A percentile compares a stretch with the other conserved stretches of the same genome.
Conservation (phyloP, 257 asterid genomes). For the Solanum sejunctum region DNA sequence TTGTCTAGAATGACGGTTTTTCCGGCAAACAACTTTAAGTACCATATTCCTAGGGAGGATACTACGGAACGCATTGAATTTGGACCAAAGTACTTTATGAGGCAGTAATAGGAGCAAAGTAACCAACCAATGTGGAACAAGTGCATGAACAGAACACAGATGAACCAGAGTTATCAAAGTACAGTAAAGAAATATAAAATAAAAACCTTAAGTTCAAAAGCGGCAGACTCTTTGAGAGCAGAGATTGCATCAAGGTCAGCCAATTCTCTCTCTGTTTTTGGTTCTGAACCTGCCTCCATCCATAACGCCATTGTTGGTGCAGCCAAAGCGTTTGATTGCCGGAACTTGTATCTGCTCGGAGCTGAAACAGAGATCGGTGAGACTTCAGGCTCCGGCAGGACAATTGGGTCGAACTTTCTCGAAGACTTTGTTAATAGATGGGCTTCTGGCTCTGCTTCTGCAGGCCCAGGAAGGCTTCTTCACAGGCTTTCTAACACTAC, state of each 20-base stretch:
- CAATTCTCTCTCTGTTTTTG: slow-evolving; percentile 38
- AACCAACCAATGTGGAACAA: not conserved
- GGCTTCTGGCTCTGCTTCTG: not conserved
- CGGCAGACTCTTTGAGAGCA: slow-evolving; percentile 69
- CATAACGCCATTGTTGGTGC: slow-evolving; percentile 33
- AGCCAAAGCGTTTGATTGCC: not conserved
- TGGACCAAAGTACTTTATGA: not conserved
- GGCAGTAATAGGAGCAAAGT: not conserved
- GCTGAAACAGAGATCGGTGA: not conserved
- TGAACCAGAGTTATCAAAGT: not conserved
- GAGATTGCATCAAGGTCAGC: slow-evolving; percentile 64
- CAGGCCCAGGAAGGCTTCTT: not conserved
- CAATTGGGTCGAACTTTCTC: not conserved
- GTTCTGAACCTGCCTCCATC: slow-evolving; percentile 79
- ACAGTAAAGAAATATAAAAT: not conserved
- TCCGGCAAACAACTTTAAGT: not conserved
- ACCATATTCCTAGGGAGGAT: not conserved
- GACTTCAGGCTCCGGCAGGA: not conserved
- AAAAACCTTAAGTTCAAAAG: slow-evolving; percentile 72
- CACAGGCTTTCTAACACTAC: too few species aligned
- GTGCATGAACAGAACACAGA: not conserved
- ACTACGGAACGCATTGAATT: not conserved
- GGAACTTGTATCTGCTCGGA: not conserved
- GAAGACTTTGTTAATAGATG: not conserved
- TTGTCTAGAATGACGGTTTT: not conserved